A percentile compares a stretch with the other conserved stretches of the same genome.
Evolutionary conservation across 2,329 filamentous ascomycete genomes (phyloP).

Genomic region (Delphinella strobiligena): DNA sequence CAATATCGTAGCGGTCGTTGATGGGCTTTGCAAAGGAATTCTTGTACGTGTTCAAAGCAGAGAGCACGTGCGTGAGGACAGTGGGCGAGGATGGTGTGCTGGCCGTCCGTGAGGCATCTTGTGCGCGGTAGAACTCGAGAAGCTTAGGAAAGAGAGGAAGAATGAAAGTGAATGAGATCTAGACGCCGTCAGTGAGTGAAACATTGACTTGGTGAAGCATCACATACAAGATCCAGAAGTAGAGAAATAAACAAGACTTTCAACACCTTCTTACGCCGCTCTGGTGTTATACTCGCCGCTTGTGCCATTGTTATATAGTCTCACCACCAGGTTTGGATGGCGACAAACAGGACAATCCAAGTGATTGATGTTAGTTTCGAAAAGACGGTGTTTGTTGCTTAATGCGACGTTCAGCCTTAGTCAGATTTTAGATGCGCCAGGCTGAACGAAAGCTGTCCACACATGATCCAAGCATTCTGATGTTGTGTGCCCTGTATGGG

Average conservation of each 20-base stretch:
- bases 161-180: conserved; percentile 99
- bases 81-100: conserved; percentile 35
- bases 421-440: too few relatives aligned
- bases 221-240: conserved; percentile 61
- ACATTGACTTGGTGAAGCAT: not conserved
- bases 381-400: too few relatives aligned
- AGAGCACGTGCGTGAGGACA: conserved; percentile 66
- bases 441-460: too few relatives aligned
- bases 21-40: conserved; percentile 84
- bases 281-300: conserved; percentile 11
- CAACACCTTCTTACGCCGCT: conserved; percentile 62
- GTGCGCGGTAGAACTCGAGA: conserved; percentile 87
- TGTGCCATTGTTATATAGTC: conserved; percentile 1
- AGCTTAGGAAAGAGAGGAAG: conserved; percentile 91
- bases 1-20: conserved; percentile 92
- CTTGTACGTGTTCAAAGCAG: conserved; percentile 87
- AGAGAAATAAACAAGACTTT: conserved; percentile 81
- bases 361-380: too few relatives aligned
- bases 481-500: too few relatives aligned
- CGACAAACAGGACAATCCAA: too few relatives aligned
- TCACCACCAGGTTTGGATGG: not conserved
- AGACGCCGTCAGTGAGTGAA: conserved; percentile 2
- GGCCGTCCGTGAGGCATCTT: conserved; percentile 47
- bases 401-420: too few relatives aligned
- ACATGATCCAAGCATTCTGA: too few relatives aligned